Conservation (phyloP, 805 yeast species). For the Wickerhamomyces sydowiorum region DNA sequence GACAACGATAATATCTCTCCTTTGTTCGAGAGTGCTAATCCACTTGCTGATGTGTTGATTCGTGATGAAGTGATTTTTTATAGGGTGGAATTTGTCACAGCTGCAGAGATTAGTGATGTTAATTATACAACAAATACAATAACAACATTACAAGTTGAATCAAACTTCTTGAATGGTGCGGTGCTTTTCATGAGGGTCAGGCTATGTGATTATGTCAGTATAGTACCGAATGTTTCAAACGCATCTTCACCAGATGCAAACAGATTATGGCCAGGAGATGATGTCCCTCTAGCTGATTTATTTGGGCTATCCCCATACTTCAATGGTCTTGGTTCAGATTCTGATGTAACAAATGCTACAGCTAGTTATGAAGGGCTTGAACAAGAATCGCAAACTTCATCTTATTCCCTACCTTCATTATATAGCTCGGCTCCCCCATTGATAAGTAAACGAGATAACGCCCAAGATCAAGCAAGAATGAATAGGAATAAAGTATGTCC, state of each 20-base stretch:
- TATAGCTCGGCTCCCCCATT: not conserved
- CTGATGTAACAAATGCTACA: not conserved
- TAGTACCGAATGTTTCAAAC: slow-evolving; percentile 2
- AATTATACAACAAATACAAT: slow-evolving; percentile 38
- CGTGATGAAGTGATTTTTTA: slow-evolving; percentile 3
- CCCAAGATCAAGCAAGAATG: too few species aligned
- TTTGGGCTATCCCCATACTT: not conserved
- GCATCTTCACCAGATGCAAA: not conserved
- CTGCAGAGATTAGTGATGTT: slow-evolving; percentile 32
- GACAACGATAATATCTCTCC: not conserved
- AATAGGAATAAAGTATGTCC: slow-evolving; percentile 23
- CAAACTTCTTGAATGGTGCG: slow-evolving; percentile 37
- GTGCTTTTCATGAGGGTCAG: slow-evolving; percentile 34
- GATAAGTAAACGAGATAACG: not conserved
- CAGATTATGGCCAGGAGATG: not conserved
- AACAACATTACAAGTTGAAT: slow-evolving; percentile 42
- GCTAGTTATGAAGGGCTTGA: not conserved
- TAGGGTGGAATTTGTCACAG: slow-evolving; percentile 1
- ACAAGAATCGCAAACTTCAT: not conserved
- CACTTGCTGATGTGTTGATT: slow-evolving; percentile 3
- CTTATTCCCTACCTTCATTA: not conserved
- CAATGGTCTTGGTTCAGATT: not conserved
- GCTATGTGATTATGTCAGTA: slow-evolving; percentile 31
- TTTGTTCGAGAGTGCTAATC: not conserved
- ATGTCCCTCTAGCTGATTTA: not conserved